These are phyloP conservation scores for Fistulina hepatica DNA, from an alignment of 1,284 basidiomycete species.

Conservation along the genomic window DNA sequence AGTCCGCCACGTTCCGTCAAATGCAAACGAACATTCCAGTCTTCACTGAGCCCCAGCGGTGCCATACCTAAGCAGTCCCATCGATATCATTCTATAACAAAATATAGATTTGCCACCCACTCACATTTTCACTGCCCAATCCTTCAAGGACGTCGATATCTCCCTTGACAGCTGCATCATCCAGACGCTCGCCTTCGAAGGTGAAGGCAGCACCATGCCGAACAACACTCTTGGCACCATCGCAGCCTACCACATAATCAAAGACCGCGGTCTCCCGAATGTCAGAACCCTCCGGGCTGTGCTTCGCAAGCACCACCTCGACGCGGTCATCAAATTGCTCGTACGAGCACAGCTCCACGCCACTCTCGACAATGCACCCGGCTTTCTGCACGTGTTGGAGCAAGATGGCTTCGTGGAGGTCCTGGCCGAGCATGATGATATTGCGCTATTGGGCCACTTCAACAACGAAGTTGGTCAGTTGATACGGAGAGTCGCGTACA, in stretches of 20 bases:
- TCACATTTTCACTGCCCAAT: background rate
- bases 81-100: background rate
- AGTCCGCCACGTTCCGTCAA: background rate
- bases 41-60: conserved; percentile 7
- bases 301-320: background rate
- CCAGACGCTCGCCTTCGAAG: conserved; percentile 7
- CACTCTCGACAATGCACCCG: conserved; percentile 4
- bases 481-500: background rate
- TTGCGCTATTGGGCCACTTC: background rate
- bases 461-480: background rate
- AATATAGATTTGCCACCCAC: background rate
- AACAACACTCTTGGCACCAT: conserved; percentile 10
- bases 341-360: background rate
- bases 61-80: conserved; percentile 4
- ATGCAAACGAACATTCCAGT: conserved; percentile 2
- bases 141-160: conserved; percentile 6
- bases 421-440: conserved; percentile 1
- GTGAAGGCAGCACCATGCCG: conserved; percentile 7
- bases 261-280: conserved; percentile 19
- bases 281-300: background rate
- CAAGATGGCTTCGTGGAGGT: conserved; percentile 5
- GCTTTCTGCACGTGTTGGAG: background rate
- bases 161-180: conserved; percentile 4
- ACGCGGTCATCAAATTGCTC: conserved; percentile 3
- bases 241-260: conserved; percentile 8